phyloP scores from a whole-genome alignment of 768 basidiomycete species.

The Xanthoconium purpureum region DNA sequence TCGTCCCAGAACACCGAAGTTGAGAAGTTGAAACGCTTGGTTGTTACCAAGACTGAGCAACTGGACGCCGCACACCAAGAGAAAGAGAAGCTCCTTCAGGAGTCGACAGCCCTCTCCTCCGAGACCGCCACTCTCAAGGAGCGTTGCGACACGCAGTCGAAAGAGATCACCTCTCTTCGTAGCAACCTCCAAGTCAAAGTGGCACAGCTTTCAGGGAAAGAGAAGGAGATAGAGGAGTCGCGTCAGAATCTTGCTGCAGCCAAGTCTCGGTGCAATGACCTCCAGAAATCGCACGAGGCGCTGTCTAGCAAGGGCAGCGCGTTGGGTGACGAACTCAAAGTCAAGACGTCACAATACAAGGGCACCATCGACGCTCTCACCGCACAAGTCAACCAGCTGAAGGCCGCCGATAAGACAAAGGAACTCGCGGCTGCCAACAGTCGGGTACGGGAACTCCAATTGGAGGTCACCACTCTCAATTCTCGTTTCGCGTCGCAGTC shows the following conservation, averaged over 20 bases:
- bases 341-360: slow-evolving; percentile 2
- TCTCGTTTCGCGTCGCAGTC: slow-evolving; percentile 6
- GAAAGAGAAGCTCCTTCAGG: not conserved
- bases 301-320: not conserved
- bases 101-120: not conserved
- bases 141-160: not conserved
- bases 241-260: not conserved
- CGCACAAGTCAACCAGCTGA: not conserved
- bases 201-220: not conserved
- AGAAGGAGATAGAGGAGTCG: slow-evolving; percentile 1
- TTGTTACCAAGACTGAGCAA: too few species aligned
- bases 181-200: not conserved
- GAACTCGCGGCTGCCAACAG: not conserved
- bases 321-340: not conserved
- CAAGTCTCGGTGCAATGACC: not conserved
- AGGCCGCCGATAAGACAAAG: not conserved
- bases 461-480: not conserved
- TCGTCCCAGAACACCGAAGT: too few species aligned
- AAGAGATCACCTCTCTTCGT: not conserved
- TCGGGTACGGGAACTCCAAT: not conserved
- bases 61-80: too few species aligned
- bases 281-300: slow-evolving; percentile 2
- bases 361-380: not conserved
- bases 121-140: not conserved
- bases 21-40: too few species aligned